phyloP scores from a whole-genome alignment of 2,329 filamentous ascomycete genomes.

The Sporothrix variecibatus region DNA sequence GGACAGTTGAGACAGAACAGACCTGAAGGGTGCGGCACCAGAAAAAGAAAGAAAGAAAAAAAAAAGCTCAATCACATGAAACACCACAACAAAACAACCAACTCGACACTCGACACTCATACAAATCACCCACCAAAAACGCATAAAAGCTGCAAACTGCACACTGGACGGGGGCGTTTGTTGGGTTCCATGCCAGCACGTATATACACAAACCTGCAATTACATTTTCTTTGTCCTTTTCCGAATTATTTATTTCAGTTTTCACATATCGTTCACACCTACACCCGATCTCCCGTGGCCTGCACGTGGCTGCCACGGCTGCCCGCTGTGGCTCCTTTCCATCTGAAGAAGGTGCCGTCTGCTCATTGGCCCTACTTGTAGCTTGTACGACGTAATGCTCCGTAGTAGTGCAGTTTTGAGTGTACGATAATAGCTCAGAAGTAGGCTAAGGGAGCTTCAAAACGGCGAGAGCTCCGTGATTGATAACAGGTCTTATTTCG shows the following conservation, averaged over 20 bases:
- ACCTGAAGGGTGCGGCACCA: not conserved
- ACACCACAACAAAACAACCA: not conserved
- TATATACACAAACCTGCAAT: constrained; percentile 13
- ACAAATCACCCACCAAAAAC: not conserved
- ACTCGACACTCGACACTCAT: not conserved
- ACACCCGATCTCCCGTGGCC: not conserved
- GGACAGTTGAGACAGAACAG: not conserved
- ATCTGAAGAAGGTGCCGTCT: not conserved
- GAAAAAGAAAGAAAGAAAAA: too few relatives aligned
- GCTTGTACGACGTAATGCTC: not conserved
- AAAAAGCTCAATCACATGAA: not conserved
- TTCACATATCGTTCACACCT: not conserved
- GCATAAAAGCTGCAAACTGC: not conserved
- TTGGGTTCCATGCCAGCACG: constrained; percentile 15
- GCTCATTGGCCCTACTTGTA: not conserved
- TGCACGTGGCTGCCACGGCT: not conserved
- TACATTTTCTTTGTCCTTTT: constrained; percentile 18
- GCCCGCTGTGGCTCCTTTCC: not conserved
- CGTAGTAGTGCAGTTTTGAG: not conserved
- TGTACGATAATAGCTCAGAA: not conserved
- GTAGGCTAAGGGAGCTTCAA: not conserved
- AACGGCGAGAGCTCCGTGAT: not conserved
- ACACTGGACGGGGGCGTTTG: not conserved
- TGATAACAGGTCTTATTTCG: not conserved
- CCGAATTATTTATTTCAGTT: not conserved